A percentile compares a stretch with the other conserved stretches of the same genome.
Conservation (phyloP, 2,329 filamentous ascomycete species). For the Fragosphaeria purpurea region DNA sequence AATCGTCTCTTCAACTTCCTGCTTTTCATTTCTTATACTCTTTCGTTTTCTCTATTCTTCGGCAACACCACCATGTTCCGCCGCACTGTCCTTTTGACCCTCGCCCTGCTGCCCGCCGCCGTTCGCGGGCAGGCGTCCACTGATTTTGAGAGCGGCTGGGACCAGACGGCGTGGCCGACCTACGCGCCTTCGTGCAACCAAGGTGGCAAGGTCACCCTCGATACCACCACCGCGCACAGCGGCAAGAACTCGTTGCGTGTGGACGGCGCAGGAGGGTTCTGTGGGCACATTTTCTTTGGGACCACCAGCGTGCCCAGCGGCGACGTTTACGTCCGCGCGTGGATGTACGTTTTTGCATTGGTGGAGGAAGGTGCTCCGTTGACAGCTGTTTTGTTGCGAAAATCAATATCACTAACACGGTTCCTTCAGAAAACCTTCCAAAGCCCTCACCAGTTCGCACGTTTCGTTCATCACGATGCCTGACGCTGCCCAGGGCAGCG, state of each 20-base stretch:
- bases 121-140: conserved; percentile 43
- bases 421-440: conserved; percentile 33
- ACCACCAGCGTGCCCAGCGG: conserved; percentile 45
- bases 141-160: conserved; percentile 49
- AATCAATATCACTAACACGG: too few relatives aligned
- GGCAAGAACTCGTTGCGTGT: conserved; percentile 46
- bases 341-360: conserved; percentile 20
- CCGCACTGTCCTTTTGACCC: conserved; percentile 16
- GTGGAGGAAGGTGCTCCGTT: too few relatives aligned
- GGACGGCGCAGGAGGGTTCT: conserved; percentile 42
- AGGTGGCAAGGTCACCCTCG: conserved; percentile 45
- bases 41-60: background rate
- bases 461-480: conserved; percentile 56
- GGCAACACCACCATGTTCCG: background rate
- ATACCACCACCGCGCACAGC: conserved; percentile 45
- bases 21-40: background rate
- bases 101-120: conserved; percentile 33
- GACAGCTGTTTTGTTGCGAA: too few relatives aligned
- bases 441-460: conserved; percentile 47
- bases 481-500: conserved; percentile 42
- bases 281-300: conserved; percentile 52
- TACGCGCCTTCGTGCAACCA: conserved; percentile 52
- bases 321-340: conserved; percentile 27
- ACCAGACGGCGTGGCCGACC: conserved; percentile 45
- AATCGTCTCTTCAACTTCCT: too few relatives aligned